phyloP scores from a whole-genome alignment of 208 protist genomes.

The Novymonas esmeraldas region DNA sequence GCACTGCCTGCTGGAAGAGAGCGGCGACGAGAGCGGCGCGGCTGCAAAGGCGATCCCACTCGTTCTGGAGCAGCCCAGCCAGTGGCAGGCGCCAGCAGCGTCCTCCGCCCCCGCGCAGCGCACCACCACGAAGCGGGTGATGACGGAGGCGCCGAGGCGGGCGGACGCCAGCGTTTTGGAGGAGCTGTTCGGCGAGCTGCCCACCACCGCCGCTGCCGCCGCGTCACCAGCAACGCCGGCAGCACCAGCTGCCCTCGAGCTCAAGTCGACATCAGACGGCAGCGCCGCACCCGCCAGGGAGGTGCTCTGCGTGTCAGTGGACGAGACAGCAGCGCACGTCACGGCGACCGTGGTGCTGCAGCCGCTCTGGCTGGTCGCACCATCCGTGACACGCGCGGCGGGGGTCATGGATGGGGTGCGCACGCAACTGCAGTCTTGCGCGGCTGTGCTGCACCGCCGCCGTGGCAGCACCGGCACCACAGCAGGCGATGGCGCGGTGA shows the following conservation, averaged over 20 bases:
- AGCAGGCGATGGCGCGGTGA: too few species aligned
- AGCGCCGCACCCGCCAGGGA: background rate
- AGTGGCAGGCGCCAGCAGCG: conserved; percentile 6
- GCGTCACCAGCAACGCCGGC: background rate
- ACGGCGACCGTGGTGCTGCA: conserved; percentile 1
- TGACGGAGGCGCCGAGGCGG: conserved; percentile 14
- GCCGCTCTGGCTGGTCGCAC: conserved; percentile 29
- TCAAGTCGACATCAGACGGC: background rate
- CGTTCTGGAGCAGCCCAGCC: conserved; percentile 21
- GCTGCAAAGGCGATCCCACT: conserved; percentile 4
- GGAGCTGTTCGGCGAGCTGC: conserved; percentile 24
- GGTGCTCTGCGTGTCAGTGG: background rate
- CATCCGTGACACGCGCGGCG: conserved; percentile 12
- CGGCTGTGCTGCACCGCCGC: background rate
- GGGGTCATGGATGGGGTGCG: conserved; percentile 6
- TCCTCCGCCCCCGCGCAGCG: background rate
- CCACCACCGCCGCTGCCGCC: background rate
- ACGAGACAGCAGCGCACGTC: background rate
- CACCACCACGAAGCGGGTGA: conserved; percentile 4
- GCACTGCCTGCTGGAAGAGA: conserved; percentile 18
- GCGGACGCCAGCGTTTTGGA: conserved; percentile 10
- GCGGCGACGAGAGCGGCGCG: background rate
- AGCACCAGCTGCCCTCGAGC: background rate
- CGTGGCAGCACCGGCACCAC: background rate
- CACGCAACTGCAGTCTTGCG: background rate